Evolutionary conservation across 805 yeast species (phyloP), one percentile per base, ranked within the genome.

Genomic region (Yarrowia bubula): DNA sequence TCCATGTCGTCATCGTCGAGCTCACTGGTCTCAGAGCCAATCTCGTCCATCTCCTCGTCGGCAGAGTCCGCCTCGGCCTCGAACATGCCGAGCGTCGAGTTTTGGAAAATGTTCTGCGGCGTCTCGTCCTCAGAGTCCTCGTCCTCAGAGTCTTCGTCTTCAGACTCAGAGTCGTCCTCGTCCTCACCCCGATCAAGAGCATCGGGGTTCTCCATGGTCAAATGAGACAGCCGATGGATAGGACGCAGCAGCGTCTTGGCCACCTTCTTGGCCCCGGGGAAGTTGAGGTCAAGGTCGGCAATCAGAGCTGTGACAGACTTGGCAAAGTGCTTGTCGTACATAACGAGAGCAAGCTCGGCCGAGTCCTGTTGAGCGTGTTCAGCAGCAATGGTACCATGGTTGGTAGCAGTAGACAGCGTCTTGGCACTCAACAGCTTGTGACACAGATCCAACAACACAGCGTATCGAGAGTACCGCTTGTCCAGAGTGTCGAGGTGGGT

Each of bases 31-130:
- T 53, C 47, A 13, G 64, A 53, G 14, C 33, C 44, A 32, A 42
- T 44, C 14, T 60, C 65, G 9, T 42, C 65, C 53, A 42, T 60
- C 35, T 46, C 66, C 50, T 61, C 67, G 35, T 64, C 47, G 18
- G 15, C 46, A 28, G 39, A 43, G 17, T 83, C 81, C 61, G 87
- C 95, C 38, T 82, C 89, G 43, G 89, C 86, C 70, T 93, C 98
- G 73, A 88, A 93, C 96, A 93, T 92, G 1, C 97, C 98, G 44
- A 93, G 79, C 0, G 98, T 90, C 0, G 98, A 92, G 73, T 95
- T 92, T 43, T 88, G 80, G 75, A 93, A 86, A 71, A 92, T 78
- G 73, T 92, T 92, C 0, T 96, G 92, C 0, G 64, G 67, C 5
- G 66, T 71, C 15, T 69, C 73, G 15, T 66, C 53, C 9, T 67